Base-by-base conservation (phyloP, 805 yeast species). In the Wickerhamomyces bovis region DNA sequence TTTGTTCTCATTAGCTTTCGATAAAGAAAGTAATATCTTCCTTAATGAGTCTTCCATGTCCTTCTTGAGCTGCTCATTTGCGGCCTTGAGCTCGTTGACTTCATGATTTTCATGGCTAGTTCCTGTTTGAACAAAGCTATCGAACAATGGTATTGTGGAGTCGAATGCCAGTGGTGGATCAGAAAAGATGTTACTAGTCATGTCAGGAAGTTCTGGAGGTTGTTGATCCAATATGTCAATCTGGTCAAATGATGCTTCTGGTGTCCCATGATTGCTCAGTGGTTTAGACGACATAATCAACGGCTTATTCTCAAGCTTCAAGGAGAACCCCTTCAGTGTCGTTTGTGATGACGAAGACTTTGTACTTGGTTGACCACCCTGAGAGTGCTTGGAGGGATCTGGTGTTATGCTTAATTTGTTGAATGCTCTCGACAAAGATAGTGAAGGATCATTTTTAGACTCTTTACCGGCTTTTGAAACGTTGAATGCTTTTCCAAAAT, bases 211-310 rank as follows among this genome's bases (percentile, higher is more conserved):
- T 2, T 42, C 38, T 8, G 56, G 61, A 13, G 58, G 60, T 10
- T 44, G 41, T 25, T 48, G 51, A 19, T 60, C 62, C 21, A 60
- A 54, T 3, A 60, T 60, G 33, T 60, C 64, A 28, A 53, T 28
- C 13, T 54, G 52, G 15, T 58, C 61, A 39, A 40, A 50, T 11
- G 62, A 55, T 2, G 41, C 53, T 10, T 58, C 60, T 2, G 46
- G 44, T 2, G 54, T 44, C 4, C 42, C 49, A 18, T 44, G 44
- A 11, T 16, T 33, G 16, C 36, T 33, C 10, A 12, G 2, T 33
- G 20, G 20, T 33, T 33, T 33, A 3, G 36, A 33, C 16, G 36
- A 18, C 4, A 11, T 11, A 5, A 9, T 18, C 18, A 13, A 7
- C n/a, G 18, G 18, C 19, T 16, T 18, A 3, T 33, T 18, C 10